Conservation (phyloP, 2,329 filamentous ascomycete genomes). For the Xylariaceae sp. region DNA sequence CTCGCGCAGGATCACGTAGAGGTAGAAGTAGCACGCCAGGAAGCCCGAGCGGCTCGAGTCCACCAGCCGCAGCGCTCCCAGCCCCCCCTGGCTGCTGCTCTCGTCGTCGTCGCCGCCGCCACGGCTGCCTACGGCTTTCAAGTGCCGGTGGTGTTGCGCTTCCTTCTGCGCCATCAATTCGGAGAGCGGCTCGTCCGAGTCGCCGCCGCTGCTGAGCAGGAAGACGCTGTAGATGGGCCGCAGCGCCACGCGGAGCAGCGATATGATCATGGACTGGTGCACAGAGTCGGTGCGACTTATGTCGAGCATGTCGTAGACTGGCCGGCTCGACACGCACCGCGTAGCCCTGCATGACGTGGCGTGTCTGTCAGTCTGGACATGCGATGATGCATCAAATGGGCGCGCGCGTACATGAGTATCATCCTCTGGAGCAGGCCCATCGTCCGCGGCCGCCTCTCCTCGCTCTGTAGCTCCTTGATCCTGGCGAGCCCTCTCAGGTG, state of each 20-base stretch:
- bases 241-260: conserved; percentile 35
- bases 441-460: conserved; percentile 19
- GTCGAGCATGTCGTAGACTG: conserved; percentile 30
- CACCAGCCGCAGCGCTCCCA: conserved; percentile 17
- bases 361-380: neutral
- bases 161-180: conserved; percentile 20
- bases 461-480: conserved; percentile 23
- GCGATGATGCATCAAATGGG: neutral
- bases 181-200: conserved; percentile 18
- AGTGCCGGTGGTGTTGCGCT: conserved; percentile 5
- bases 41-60: conserved; percentile 35
- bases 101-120: neutral
- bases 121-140: conserved; percentile 1
- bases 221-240: conserved; percentile 29
- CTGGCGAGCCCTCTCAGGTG: conserved; percentile 33
- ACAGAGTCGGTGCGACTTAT: conserved; percentile 30
- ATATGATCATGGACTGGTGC: conserved; percentile 38
- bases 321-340: conserved; percentile 30
- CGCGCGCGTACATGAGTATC: conserved; percentile 32
- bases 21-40: conserved; percentile 40
- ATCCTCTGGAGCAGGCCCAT: conserved; percentile 34
- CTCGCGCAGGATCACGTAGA: conserved; percentile 36
- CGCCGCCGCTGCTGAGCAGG: conserved; percentile 17
- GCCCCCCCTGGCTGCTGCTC: conserved; percentile 7
- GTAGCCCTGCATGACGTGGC: conserved; percentile 27